These are phyloP conservation scores for Leptomonas pyrrhocoris DNA, from an alignment of 208 protist genomes.

Conservation along the genomic window DNA sequence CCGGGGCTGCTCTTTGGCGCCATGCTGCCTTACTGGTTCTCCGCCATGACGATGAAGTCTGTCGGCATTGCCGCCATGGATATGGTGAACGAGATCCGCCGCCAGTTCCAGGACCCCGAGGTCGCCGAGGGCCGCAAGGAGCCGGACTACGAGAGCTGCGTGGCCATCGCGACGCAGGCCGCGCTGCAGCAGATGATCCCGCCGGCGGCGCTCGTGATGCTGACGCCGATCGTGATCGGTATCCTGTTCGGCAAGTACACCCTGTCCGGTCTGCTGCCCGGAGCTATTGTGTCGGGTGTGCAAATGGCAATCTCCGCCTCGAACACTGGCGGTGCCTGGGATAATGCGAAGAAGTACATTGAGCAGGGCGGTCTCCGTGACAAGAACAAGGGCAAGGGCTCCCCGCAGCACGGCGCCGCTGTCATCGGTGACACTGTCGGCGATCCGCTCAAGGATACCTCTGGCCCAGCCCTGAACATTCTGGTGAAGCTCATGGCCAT, in stretches of 20 bases:
- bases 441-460: conserved; percentile 97
- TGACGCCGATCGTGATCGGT: conserved; percentile 92
- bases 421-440: conserved; percentile 97
- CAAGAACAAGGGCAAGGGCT: conserved; percentile 91
- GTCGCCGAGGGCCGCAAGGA: conserved; percentile 82
- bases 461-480: conserved; percentile 95
- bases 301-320: conserved; percentile 94
- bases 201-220: conserved; percentile 92
- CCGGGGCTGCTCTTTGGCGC: conserved; percentile 92
- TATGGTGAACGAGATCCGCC: conserved; percentile 94
- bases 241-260: conserved; percentile 92
- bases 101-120: conserved; percentile 92
- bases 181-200: conserved; percentile 95
- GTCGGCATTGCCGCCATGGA: conserved; percentile 93
- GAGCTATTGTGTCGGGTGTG: conserved; percentile 90
- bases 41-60: conserved; percentile 95
- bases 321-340: conserved; percentile 97
- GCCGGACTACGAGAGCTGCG: conserved; percentile 94
- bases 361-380: conserved; percentile 89
- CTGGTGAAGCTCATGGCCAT: conserved; percentile 96
- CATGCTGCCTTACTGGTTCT: conserved; percentile 96
- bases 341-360: conserved; percentile 98
- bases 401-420: conserved; percentile 93
- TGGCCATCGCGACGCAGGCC: conserved; percentile 91
- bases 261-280: conserved; percentile 91